Conservation (phyloP, 768 basidiomycete genomes). For the Lactarius sp. region DNA sequence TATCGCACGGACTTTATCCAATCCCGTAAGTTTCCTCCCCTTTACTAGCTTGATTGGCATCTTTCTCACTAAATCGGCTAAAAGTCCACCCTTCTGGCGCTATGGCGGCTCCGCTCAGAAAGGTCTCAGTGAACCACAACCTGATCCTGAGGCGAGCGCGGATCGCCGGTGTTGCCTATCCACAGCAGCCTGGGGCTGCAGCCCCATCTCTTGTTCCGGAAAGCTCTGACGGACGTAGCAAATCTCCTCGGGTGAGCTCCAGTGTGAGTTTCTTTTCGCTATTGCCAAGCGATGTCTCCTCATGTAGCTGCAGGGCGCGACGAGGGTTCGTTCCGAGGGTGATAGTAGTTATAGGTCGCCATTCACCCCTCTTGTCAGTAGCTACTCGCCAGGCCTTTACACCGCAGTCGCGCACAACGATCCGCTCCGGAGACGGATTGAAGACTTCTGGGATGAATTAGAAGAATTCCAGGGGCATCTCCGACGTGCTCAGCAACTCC, state of each 20-base stretch:
- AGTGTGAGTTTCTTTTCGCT: background rate
- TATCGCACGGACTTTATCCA: background rate
- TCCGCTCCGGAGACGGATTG: background rate
- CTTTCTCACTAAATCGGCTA: background rate
- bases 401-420: background rate
- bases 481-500: background rate
- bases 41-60: background rate
- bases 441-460: background rate
- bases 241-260: background rate
- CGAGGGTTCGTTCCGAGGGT: background rate
- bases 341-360: background rate
- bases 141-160: background rate
- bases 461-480: background rate
- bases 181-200: background rate
- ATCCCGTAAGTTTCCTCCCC: background rate
- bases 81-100: background rate
- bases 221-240: background rate
- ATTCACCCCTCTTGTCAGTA: background rate
- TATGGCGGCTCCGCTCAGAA: slow-evolving; percentile 11
- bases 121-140: background rate
- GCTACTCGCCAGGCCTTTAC: background rate
- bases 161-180: background rate
- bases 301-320: background rate
- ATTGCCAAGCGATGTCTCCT: background rate
- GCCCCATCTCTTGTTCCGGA: background rate